These are phyloP conservation scores for Tuber aestivum DNA, from an alignment of 495 filamentous ascomycete genomes.

Conservation along the genomic window DNA sequence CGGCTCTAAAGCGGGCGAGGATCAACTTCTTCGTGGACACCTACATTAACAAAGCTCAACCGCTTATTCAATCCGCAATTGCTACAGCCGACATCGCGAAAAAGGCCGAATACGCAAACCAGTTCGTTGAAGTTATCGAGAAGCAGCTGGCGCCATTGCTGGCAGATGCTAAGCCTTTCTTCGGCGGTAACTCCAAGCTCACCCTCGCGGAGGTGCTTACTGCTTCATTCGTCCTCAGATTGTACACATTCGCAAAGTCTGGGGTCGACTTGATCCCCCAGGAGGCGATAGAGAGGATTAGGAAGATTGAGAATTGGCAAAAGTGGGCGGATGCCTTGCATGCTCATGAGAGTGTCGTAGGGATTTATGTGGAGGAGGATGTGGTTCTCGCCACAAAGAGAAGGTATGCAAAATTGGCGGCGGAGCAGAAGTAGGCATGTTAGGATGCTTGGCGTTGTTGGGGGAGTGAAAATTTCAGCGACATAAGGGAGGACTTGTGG, in stretches of 20 bases:
- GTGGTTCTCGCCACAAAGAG: constrained; percentile 42
- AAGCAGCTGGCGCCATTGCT: constrained; percentile 74
- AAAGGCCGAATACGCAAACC: constrained; percentile 42
- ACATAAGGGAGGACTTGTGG: not conserved
- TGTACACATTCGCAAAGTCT: constrained; percentile 50
- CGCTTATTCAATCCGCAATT: constrained; percentile 47
- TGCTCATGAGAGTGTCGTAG: constrained; percentile 60
- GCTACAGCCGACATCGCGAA: constrained; percentile 46
- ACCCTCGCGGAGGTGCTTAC: constrained; percentile 72
- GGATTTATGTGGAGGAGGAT: constrained; percentile 54
- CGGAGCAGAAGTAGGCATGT: not conserved
- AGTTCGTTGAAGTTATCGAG: constrained; percentile 52
- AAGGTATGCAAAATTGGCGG: constrained; percentile 43
- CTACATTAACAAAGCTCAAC: constrained; percentile 58
- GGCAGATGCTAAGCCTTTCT: constrained; percentile 63
- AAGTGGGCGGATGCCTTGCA: constrained; percentile 61
- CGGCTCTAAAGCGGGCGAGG: constrained; percentile 58
- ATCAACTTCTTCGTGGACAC: constrained; percentile 73
- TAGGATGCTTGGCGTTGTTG: not conserved
- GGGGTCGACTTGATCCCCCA: constrained; percentile 51
- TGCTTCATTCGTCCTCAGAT: constrained; percentile 61
- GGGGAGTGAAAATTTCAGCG: not conserved
- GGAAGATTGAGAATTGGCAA: constrained; percentile 55
- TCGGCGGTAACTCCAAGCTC: constrained; percentile 67
- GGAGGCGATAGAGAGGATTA: constrained; percentile 48